Conservation (phyloP, 306 rosid genomes). For the Rubus idaeus region DNA sequence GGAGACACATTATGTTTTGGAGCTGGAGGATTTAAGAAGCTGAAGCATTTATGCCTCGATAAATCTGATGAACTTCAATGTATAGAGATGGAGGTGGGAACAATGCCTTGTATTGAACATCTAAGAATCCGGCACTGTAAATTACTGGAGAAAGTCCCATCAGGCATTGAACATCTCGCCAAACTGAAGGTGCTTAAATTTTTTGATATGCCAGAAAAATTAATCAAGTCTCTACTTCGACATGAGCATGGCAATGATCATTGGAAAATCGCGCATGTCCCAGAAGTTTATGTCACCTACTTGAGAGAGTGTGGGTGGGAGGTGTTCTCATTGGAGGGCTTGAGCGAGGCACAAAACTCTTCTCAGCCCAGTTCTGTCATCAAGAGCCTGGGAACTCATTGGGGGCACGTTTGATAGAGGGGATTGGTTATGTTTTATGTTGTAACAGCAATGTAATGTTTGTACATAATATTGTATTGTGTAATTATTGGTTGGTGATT, state of each 20-base stretch:
- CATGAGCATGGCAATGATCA: conserved; percentile 6
- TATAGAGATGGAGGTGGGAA: conserved; percentile 1
- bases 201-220: conserved; percentile 24
- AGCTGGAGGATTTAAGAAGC: conserved; percentile 15
- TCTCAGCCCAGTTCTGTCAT: background rate
- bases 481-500: too few species aligned
- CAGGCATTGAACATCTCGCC: conserved; percentile 22
- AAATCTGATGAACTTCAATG: background rate
- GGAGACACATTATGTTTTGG: background rate
- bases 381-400: background rate
- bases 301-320: conserved; percentile 18
- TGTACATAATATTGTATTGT: too few species aligned
- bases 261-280: conserved; percentile 15
- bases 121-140: conserved; percentile 19
- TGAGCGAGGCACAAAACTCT: background rate
- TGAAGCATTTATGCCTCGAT: conserved; percentile 6
- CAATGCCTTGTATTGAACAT: conserved; percentile 16
- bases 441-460: background rate
- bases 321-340: background rate
- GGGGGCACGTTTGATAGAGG: too few species aligned
- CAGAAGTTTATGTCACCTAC: conserved; percentile 13
- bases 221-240: conserved; percentile 7
- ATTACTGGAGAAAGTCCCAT: conserved; percentile 14
- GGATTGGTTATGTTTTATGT: background rate
- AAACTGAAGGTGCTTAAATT: conserved; percentile 15